These are phyloP conservation scores for Immersiella caudata DNA, from an alignment of 495 filamentous ascomycete species.

Conservation along the genomic window DNA sequence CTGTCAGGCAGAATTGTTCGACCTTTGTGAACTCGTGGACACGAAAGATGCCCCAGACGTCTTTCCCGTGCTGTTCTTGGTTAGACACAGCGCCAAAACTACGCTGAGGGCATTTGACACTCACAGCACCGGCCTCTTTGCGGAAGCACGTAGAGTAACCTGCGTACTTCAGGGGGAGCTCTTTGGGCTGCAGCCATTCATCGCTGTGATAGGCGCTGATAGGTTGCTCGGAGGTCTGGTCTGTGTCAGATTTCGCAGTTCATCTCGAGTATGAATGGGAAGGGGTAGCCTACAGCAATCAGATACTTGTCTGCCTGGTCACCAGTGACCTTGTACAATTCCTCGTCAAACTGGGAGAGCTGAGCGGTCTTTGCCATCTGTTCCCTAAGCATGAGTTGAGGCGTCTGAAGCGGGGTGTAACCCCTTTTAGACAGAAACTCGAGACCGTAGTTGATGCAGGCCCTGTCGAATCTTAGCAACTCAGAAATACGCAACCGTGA, in stretches of 20 bases:
- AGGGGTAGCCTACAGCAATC: conserved; percentile 60
- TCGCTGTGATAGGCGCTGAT: conserved; percentile 88
- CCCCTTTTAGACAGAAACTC: conserved; percentile 78
- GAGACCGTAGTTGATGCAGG: conserved; percentile 89
- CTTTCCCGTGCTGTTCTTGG: conserved; percentile 71
- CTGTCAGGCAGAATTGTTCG: conserved; percentile 92
- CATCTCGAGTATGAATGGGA: not conserved
- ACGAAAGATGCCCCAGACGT: conserved; percentile 98
- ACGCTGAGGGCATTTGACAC: conserved; percentile 52
- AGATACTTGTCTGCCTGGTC: conserved; percentile 90
- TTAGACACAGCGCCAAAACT: not conserved
- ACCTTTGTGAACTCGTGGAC: conserved; percentile 99
- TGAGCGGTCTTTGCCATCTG: conserved; percentile 99
- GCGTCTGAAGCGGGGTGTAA: conserved; percentile 88
- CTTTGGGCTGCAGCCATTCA: conserved; percentile 85
- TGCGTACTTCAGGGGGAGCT: conserved; percentile 85
- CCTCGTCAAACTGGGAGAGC: conserved; percentile 95
- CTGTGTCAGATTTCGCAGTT: not conserved
- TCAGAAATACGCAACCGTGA: not conserved
- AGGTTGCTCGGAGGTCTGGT: conserved; percentile 84
- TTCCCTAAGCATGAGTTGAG: conserved; percentile 93
- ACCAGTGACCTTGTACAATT: conserved; percentile 93
- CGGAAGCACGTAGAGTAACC: conserved; percentile 94
- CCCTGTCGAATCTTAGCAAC: conserved; percentile 38
- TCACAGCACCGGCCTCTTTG: conserved; percentile 78